These are phyloP conservation scores for Umbelopsis sp. DNA, from an alignment of 371 early-diverging fungal genomes.

Conservation along the genomic window DNA sequence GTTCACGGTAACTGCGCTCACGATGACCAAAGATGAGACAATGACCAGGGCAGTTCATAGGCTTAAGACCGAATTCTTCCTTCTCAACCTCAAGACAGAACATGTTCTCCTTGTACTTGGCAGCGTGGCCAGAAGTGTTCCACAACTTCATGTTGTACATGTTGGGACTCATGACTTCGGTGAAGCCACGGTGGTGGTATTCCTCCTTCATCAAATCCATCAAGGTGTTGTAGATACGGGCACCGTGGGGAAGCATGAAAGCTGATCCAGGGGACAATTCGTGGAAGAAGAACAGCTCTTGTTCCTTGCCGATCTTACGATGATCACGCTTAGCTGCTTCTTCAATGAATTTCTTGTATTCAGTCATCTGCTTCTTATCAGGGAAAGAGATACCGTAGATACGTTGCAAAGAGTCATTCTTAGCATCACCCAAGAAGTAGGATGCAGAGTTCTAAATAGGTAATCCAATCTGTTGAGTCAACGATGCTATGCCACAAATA, in stretches of 20 bases:
- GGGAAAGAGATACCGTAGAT: slow-evolving; percentile 99
- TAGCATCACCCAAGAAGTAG: slow-evolving; percentile 98
- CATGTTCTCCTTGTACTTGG: slow-evolving; percentile 99
- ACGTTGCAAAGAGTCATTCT: slow-evolving; percentile 97
- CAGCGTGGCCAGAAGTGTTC: slow-evolving; percentile 99
- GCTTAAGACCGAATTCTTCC: slow-evolving; percentile 95
- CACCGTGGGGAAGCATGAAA: slow-evolving; percentile 98
- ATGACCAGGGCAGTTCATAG: slow-evolving; percentile 99
- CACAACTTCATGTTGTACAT: slow-evolving; percentile 97
- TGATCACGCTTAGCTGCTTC: slow-evolving; percentile 99
- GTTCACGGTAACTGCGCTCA: slow-evolving; percentile 94
- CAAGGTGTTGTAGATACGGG: slow-evolving; percentile 95
- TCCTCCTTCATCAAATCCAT: slow-evolving; percentile 84
- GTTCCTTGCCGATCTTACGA: slow-evolving; percentile 94
- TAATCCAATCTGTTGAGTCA: background rate
- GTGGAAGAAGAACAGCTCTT: slow-evolving; percentile 98
- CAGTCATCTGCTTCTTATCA: slow-evolving; percentile 92
- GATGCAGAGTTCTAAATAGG: slow-evolving; percentile 87
- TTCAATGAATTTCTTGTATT: slow-evolving; percentile 93
- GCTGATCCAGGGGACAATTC: slow-evolving; percentile 95
- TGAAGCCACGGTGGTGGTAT: slow-evolving; percentile 81
- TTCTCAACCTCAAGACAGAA: slow-evolving; percentile 91
- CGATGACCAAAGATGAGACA: slow-evolving; percentile 96
- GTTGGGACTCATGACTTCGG: slow-evolving; percentile 97
- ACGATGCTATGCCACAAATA: background rate